Evolutionary conservation across 192 early-diverging fungal genomes (phyloP).

Genomic region (Coemansia sp.): DNA sequence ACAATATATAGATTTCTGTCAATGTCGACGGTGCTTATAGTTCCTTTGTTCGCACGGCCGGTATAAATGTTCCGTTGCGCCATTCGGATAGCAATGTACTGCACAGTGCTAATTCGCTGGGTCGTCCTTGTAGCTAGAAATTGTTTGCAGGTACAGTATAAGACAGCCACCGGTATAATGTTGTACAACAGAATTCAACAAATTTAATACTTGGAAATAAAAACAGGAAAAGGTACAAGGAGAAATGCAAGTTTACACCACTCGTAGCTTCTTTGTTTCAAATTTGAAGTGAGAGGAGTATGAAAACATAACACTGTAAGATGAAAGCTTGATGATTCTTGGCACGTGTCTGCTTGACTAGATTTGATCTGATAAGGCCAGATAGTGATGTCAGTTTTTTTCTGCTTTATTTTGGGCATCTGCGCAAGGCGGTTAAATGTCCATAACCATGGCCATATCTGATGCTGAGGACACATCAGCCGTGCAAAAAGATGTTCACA

Average conservation of each 20-base stretch:
- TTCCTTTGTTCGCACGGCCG: slow-evolving; percentile 47
- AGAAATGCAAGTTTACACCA: neutral
- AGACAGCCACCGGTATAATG: neutral
- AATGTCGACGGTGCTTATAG: slow-evolving; percentile 11
- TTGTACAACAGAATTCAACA: neutral
- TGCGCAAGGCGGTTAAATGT: neutral
- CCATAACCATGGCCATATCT: neutral
- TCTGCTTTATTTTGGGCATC: too few relatives aligned
- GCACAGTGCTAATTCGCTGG: neutral
- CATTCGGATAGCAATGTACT: slow-evolving; percentile 20
- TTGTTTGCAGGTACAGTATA: neutral
- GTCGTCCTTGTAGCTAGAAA: neutral
- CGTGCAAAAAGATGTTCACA: neutral
- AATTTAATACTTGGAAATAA: neutral
- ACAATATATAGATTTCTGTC: slow-evolving; percentile 38
- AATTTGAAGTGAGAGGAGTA: neutral
- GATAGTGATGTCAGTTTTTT: slow-evolving; percentile 1
- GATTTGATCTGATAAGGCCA: neutral
- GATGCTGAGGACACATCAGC: neutral
- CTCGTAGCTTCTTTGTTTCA: too few relatives aligned
- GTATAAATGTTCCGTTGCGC: slow-evolving; percentile 39
- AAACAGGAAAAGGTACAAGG: neutral
- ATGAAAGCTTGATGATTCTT: slow-evolving; percentile 3
- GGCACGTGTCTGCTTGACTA: slow-evolving; percentile 4
- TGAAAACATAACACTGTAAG: neutral